Percentiles rank a stretch among this genome's conserved stretches.
Evolutionary conservation across 2,329 filamentous ascomycete species (phyloP).

Genomic region (Diplodia scrobiculata): DNA sequence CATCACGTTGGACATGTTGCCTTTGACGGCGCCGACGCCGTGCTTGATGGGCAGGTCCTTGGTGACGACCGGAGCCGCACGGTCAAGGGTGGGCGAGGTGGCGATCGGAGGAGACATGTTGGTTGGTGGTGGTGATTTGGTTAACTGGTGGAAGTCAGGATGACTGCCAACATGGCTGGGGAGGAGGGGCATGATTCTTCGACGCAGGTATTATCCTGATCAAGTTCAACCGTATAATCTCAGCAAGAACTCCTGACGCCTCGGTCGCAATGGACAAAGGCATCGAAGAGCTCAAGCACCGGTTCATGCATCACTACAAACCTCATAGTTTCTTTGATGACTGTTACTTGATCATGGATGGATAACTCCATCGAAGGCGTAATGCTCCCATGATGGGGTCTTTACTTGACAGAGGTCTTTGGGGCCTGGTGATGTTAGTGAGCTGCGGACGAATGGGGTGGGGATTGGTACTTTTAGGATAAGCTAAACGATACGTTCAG

Average conservation of each 20-base stretch:
- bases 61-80: constrained; percentile 44
- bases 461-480: constrained; percentile 9
- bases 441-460: background rate
- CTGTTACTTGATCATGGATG: constrained; percentile 24
- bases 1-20: constrained; percentile 56
- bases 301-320: constrained; percentile 43
- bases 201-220: constrained; percentile 98
- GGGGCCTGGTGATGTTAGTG: constrained; percentile 3
- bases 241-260: constrained; percentile 49
- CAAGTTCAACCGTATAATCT: constrained; percentile 97
- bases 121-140: constrained; percentile 41
- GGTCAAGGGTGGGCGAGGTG: constrained; percentile 53
- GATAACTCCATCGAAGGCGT: constrained; percentile 27
- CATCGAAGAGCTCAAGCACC: constrained; percentile 42
- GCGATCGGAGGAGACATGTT: constrained; percentile 79
- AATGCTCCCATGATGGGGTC: constrained; percentile 25
- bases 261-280: constrained; percentile 6
- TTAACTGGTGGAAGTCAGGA: constrained; percentile 39
- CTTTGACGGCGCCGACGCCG: constrained; percentile 47
- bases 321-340: constrained; percentile 24
- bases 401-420: constrained; percentile 18
- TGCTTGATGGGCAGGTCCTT: constrained; percentile 42
- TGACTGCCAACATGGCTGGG: constrained; percentile 39
- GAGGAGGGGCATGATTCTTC: constrained; percentile 86
- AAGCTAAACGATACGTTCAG: background rate